A percentile compares a stretch with the other conserved stretches of the same genome.
Conservation (phyloP, 2,329 filamentous ascomycete species). For the Fusarium piperis region DNA sequence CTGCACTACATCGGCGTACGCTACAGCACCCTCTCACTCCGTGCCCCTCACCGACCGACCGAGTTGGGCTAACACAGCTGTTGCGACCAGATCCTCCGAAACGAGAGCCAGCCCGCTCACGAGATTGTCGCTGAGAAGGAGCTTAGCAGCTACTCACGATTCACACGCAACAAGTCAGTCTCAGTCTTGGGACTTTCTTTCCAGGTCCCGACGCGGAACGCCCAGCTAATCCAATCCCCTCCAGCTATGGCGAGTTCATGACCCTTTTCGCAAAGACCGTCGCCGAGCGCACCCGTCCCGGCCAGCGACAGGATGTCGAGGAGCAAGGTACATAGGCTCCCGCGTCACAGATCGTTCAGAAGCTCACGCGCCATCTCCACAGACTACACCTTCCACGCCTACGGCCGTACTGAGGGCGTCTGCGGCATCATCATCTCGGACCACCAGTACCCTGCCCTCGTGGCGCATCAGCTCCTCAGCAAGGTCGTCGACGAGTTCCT, state of each 20-base stretch:
- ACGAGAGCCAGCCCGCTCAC: slow-evolving; percentile 77
- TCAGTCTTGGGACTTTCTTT: background rate
- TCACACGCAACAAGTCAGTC: slow-evolving; percentile 75
- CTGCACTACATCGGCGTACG: slow-evolving; percentile 87
- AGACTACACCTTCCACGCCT: slow-evolving; percentile 81
- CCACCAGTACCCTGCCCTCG: slow-evolving; percentile 77
- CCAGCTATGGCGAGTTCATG: slow-evolving; percentile 73
- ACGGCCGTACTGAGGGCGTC: slow-evolving; percentile 78
- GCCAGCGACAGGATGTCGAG: slow-evolving; percentile 85
- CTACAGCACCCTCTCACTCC: slow-evolving; percentile 29
- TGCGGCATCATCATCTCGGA: slow-evolving; percentile 82
- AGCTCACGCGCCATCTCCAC: slow-evolving; percentile 26
- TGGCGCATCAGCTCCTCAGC: slow-evolving; percentile 86
- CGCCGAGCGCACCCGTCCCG: slow-evolving; percentile 84
- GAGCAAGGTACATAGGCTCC: slow-evolving; percentile 68
- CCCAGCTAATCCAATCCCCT: slow-evolving; percentile 22
- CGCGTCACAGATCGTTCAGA: background rate
- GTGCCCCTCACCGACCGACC: slow-evolving; percentile 40
- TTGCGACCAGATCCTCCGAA: slow-evolving; percentile 76
- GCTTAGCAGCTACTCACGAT: slow-evolving; percentile 80
- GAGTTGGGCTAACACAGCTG: slow-evolving; percentile 37
- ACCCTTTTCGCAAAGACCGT: slow-evolving; percentile 87
- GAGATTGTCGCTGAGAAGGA: slow-evolving; percentile 83
- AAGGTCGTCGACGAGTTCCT: slow-evolving; percentile 92
- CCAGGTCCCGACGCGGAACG: background rate